Base-by-base conservation (phyloP, 345 rosid species). In the Hibiscus tridactylites region DNA sequence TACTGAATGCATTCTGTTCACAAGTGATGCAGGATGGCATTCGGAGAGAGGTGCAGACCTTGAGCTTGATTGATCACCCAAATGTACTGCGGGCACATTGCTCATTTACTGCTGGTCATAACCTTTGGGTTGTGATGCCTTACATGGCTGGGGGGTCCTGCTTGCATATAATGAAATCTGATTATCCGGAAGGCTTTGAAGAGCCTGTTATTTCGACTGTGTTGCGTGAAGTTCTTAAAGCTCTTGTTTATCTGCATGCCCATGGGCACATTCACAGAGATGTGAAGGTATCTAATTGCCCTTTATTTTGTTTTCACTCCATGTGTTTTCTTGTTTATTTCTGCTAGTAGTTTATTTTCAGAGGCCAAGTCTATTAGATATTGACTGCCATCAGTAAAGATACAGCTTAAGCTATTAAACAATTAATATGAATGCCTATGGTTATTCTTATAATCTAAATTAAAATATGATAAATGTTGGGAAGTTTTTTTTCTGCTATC, bases 51-150 rank as follows among this genome's bases (percentile, higher is more conserved):
- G 99, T 90, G 67, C 96, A 91, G 71, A 91, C 93, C 59, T 90
- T 95, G 99, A 89, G 75, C 84, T 85, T 91, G 84, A 95, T 85
- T 73, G 83, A 81, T 78, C 99, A 95, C 85, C 88, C 97, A 19
- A 95, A 91, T 83, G 62, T 92, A 67, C 79, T 95, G 72, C 83
- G 82, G 78, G 93, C 99, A 28, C 88, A 90, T 83, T 92, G 99
- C 80, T 95, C 99, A 65, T 95, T 95, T 76, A 88, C 93, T 46
- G 8, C 92, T 50, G 90, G 89, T 57, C 89, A 88, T 29, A 80
- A 76, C 80, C 99, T 92, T 73, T 95, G 99, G 99, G 93, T 90
- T 80, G 99, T 95, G 81, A 95, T 95, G 97, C 99, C 99, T 2
- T 95, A 88, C 88, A 95, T 95, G 99, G 89, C 88, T 64, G 97